phyloP scores from a whole-genome alignment of 2,329 filamentous ascomycete genomes.

The Colletotrichum kahawae region DNA sequence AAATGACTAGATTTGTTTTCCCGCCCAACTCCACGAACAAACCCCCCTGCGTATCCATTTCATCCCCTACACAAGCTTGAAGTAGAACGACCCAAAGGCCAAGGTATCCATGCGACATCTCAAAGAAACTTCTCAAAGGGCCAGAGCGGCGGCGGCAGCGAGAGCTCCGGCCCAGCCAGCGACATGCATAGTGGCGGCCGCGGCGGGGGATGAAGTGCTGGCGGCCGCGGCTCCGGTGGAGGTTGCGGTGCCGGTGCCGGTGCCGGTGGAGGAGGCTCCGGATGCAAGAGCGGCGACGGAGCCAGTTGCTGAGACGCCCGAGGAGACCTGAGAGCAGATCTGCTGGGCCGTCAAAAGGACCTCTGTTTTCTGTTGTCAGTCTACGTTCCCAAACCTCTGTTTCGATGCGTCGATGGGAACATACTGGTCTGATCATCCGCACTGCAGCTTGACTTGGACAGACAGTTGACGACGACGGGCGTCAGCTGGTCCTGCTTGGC shows the following conservation, averaged over 20 bases:
- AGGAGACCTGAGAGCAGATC: constrained; percentile 26
- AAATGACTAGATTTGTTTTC: background rate
- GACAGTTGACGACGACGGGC: constrained; percentile 37
- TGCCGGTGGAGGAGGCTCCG: background rate
- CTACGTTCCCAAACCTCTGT: background rate
- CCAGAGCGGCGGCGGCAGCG: constrained; percentile 33
- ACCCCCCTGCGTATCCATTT: background rate
- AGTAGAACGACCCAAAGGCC: background rate
- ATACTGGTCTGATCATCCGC: constrained; percentile 40
- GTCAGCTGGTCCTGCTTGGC: constrained; percentile 38
- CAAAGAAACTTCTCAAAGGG: constrained; percentile 26
- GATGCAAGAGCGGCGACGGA: background rate
- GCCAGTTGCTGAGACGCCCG: background rate
- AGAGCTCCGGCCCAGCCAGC: constrained; percentile 34
- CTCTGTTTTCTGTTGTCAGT: constrained; percentile 22
- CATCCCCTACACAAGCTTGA: background rate
- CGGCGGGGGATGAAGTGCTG: constrained; percentile 19
- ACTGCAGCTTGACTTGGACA: constrained; percentile 36
- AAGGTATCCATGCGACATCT: background rate
- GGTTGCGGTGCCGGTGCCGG: background rate
- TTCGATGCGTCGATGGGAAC: constrained; percentile 8
- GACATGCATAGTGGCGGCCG: constrained; percentile 28
- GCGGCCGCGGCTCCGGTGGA: constrained; percentile 16
- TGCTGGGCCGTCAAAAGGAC: constrained; percentile 25
- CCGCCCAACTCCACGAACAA: background rate